Base-by-base conservation (phyloP, 179 eudicot genomes). In the Spinacia oleracea region DNA sequence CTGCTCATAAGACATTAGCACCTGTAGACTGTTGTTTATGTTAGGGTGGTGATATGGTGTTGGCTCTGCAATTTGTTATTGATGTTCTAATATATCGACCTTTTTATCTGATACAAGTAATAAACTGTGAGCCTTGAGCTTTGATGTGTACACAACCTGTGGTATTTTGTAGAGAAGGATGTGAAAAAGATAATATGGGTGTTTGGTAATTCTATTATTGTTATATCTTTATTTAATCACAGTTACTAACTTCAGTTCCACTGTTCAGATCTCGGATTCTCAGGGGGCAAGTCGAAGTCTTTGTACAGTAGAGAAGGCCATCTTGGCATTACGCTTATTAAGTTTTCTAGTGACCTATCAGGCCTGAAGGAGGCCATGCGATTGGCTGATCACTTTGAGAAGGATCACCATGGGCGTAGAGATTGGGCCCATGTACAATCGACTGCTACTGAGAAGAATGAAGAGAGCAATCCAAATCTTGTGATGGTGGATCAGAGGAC, bases 271-370 rank as follows among this genome's bases (percentile, higher is more conserved):
- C 85, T 96, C 62, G 99, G 99, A 74, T 87, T 90, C 50, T 69
- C 81, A n/a, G 87, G 87, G 83, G 98, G 96, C 81, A 96, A 96
- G 85, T 82, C 98, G n/a, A 93, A 86, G 89, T 76, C 97, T 40
- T 74, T 96, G 81, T 96, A 87, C 77, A 81, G 86, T 67, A 90
- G 85, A 86, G 97, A 91, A 3, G 99, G 99, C 45, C 99, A 93
- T 88, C 79, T 84, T 58, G 97, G 98, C 70, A 76, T 91, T 67
- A 88, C 88, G 42, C 79, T 87, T 74, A 84, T 96, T 53, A 93
- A 89, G 85, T 96, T 91, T 86, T 42, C 88, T 18, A 83, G 87
- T 72, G 97, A 96, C 70, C 88, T 85, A 66, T 80, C 90, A 9
- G 98, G 98, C 38, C 79, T 95, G 72, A 90, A 85, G 84, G 95